Evolutionary conservation across 192 early-diverging fungal genomes (phyloP).

Genomic region (Geranomyces michiganensis): DNA sequence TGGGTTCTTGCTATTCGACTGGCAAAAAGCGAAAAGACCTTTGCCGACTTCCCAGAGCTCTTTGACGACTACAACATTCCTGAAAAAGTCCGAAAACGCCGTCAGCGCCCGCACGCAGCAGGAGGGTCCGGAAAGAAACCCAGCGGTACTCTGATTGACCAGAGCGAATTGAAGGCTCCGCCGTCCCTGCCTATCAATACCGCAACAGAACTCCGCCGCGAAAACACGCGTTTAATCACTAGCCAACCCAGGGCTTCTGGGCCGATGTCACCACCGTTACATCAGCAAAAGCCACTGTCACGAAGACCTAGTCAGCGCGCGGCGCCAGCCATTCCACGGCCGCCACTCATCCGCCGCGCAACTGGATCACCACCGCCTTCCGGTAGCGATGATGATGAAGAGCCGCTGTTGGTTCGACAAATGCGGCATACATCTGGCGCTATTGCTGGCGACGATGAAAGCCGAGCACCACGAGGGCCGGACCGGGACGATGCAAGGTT

Average conservation of each 20-base stretch:
- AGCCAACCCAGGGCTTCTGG: background rate
- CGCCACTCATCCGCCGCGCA: background rate
- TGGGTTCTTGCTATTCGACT: conserved; percentile 73
- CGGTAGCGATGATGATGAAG: conserved; percentile 11
- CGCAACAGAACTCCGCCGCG: background rate
- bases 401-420: conserved; percentile 23
- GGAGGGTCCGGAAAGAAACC: background rate
- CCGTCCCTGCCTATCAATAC: background rate
- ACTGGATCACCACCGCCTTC: background rate
- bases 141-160: background rate
- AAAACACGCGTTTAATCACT: background rate
- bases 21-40: conserved; percentile 58
- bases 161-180: background rate
- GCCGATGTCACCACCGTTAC: background rate
- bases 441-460: background rate
- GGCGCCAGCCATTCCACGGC: background rate
- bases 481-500: background rate
- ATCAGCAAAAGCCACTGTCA: background rate
- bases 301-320: background rate
- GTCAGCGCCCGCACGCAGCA: background rate
- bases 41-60: conserved; percentile 46
- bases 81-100: conserved; percentile 23
- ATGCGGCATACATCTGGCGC: conserved; percentile 17
- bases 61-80: conserved; percentile 49
- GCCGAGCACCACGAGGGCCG: background rate